Percentiles rank a stretch among this genome's conserved stretches.
These are phyloP conservation scores for Aspergillus transmontanensis DNA, from an alignment of 2,329 filamentous ascomycete genomes.

Conservation along the genomic window DNA sequence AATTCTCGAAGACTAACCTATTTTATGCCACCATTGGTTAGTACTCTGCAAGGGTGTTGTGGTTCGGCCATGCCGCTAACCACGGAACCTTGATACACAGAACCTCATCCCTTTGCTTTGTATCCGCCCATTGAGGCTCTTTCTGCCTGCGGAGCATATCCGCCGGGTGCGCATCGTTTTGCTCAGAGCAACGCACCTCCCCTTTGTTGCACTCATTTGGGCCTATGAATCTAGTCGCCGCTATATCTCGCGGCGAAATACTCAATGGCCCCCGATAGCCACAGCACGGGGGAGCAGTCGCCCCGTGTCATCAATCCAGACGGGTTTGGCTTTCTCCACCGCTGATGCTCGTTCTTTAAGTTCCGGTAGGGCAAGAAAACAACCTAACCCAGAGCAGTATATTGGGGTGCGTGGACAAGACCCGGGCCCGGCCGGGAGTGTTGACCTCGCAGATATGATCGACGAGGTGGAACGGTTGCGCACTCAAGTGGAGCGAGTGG, in stretches of 20 bases:
- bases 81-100: slow-evolving; percentile 34
- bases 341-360: slow-evolving; percentile 24
- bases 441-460: slow-evolving; percentile 35
- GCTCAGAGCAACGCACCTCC: slow-evolving; percentile 61
- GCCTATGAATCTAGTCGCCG: slow-evolving; percentile 51
- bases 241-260: slow-evolving; percentile 27
- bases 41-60: slow-evolving; percentile 18
- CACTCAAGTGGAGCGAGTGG: slow-evolving; percentile 38
- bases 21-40: slow-evolving; percentile 50
- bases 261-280: slow-evolving; percentile 24
- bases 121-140: slow-evolving; percentile 60
- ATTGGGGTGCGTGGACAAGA: slow-evolving; percentile 27
- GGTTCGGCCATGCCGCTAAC: slow-evolving; percentile 12
- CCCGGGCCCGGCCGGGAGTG: slow-evolving; percentile 23
- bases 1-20: slow-evolving; percentile 51
- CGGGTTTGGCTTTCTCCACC: slow-evolving; percentile 22
- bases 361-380: slow-evolving; percentile 21
- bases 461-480: slow-evolving; percentile 39
- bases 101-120: slow-evolving; percentile 61
- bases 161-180: slow-evolving; percentile 60
- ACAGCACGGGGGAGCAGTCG: slow-evolving; percentile 20
- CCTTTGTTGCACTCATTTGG: slow-evolving; percentile 60
- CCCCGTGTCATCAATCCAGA: slow-evolving; percentile 24
- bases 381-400: slow-evolving; percentile 25
- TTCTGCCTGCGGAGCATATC: slow-evolving; percentile 57